These are phyloP conservation scores for Rhizopus sp. DNA, from an alignment of 371 early-diverging fungal species.

Conservation along the genomic window DNA sequence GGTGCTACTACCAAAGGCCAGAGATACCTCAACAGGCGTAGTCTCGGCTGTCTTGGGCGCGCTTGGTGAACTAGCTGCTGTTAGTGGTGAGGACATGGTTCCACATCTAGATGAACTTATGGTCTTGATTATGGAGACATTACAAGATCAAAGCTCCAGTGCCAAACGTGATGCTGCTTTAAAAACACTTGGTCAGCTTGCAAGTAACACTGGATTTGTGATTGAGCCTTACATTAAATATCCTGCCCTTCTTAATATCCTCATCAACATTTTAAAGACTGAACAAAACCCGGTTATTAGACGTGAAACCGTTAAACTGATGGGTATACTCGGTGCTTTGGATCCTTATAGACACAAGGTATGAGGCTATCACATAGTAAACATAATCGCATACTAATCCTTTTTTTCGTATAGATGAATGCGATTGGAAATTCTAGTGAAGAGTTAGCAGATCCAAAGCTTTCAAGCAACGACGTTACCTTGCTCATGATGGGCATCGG, in stretches of 20 bases:
- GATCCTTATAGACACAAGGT: constrained; percentile 94
- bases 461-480: constrained; percentile 64
- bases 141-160: constrained; percentile 88
- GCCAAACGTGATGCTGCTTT: constrained; percentile 90
- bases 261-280: constrained; percentile 83
- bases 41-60: constrained; percentile 84
- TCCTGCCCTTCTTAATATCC: constrained; percentile 78
- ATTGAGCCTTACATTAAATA: constrained; percentile 92
- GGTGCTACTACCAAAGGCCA: constrained; percentile 82
- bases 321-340: constrained; percentile 95
- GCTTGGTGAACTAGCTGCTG: constrained; percentile 86
- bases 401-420: constrained; percentile 36
- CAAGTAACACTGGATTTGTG: constrained; percentile 87
- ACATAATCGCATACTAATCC: background rate
- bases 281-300: constrained; percentile 76
- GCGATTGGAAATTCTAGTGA: constrained; percentile 60
- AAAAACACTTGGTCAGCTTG: constrained; percentile 82
- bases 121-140: constrained; percentile 86
- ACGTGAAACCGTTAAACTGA: constrained; percentile 83
- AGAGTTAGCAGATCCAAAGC: constrained; percentile 55
- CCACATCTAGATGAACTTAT: constrained; percentile 84
- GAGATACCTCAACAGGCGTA: constrained; percentile 80
- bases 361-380: background rate
- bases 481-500: constrained; percentile 74
- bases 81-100: constrained; percentile 84